Conservation (phyloP, 805 yeast genomes). For the Saturnispora mendoncae region DNA sequence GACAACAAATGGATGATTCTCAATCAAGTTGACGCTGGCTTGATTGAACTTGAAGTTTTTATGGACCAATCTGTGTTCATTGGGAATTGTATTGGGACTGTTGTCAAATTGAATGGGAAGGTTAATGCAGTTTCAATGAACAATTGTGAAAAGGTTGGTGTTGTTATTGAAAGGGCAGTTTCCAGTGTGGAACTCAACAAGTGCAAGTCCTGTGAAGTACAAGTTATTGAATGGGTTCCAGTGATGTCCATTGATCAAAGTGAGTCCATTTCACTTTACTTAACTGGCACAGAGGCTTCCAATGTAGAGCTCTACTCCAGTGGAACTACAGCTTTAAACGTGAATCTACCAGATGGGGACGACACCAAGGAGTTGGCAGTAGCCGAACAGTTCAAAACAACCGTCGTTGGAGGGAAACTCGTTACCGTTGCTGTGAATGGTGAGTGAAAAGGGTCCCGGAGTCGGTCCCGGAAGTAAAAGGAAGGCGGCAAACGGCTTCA, state of each 20-base stretch:
- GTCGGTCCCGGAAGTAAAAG: conserved; percentile 10
- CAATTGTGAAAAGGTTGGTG: conserved; percentile 61
- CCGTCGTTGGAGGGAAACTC: conserved; percentile 50
- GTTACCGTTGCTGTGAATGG: conserved; percentile 68
- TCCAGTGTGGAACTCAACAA: conserved; percentile 86
- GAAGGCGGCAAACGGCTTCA: no score
- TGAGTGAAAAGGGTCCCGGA: conserved; percentile 8
- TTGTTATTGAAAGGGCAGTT: conserved; percentile 76
- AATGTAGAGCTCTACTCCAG: conserved; percentile 75
- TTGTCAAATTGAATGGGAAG: conserved; percentile 83
- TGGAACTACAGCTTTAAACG: conserved; percentile 74
- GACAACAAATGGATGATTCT: conserved; percentile 89
- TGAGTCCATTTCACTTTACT: conserved; percentile 73
- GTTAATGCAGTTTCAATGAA: conserved; percentile 80
- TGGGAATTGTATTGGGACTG: conserved; percentile 65
- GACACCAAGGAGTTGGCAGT: conserved; percentile 76
- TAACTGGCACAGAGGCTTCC: conserved; percentile 7
- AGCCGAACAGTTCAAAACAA: conserved; percentile 88
- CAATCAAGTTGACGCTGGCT: conserved; percentile 46
- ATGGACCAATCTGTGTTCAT: conserved; percentile 85
- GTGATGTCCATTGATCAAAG: conserved; percentile 82
- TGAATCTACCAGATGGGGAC: conserved; percentile 70
- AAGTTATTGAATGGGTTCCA: conserved; percentile 74
- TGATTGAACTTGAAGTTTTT: conserved; percentile 61
- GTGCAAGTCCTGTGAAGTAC: conserved; percentile 72